Percentiles rank a stretch among this genome's conserved stretches.
Evolutionary conservation across 2,329 filamentous ascomycete species (phyloP).

Genomic region (Phyllosticta citribraziliensis): DNA sequence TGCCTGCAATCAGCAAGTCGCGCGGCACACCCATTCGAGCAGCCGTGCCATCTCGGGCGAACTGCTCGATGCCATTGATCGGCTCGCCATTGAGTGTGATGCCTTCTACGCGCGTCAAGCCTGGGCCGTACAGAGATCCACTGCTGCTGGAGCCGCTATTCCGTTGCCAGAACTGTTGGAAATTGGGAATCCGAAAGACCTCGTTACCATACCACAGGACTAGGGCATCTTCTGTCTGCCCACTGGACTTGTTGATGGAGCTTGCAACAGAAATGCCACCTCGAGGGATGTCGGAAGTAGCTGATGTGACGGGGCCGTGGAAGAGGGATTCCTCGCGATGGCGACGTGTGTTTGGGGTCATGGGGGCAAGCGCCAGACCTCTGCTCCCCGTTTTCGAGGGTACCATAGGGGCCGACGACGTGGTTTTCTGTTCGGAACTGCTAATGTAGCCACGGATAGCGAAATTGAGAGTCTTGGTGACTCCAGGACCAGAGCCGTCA

Average conservation of each 20-base stretch:
- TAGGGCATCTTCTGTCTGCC: constrained; percentile 33
- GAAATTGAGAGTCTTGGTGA: constrained; percentile 17
- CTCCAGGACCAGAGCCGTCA: constrained; percentile 24
- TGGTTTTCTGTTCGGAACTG: constrained; percentile 14
- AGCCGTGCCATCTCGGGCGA: constrained; percentile 26
- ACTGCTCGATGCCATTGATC: constrained; percentile 35
- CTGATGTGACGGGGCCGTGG: constrained; percentile 26
- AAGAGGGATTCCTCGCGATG: constrained; percentile 37
- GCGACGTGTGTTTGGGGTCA: constrained; percentile 42
- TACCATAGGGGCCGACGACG: not conserved
- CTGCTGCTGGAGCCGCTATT: constrained; percentile 18
- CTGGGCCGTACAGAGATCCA: constrained; percentile 32
- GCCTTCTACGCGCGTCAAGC: constrained; percentile 32
- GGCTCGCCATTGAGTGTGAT: constrained; percentile 32
- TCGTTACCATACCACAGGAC: constrained; percentile 38
- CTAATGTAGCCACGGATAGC: constrained; percentile 27
- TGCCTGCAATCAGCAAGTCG: constrained; percentile 34
- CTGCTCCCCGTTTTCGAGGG: constrained; percentile 21
- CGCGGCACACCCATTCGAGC: constrained; percentile 35
- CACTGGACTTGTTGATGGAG: constrained; percentile 17
- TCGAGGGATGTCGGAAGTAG: constrained; percentile 18
- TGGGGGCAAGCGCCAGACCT: constrained; percentile 33
- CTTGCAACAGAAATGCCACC: constrained; percentile 36
- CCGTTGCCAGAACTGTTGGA: constrained; percentile 37
- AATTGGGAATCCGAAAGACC: constrained; percentile 35